phyloP scores from a whole-genome alignment of 148 eudicot species.

The Nepenthes gracilis region DNA sequence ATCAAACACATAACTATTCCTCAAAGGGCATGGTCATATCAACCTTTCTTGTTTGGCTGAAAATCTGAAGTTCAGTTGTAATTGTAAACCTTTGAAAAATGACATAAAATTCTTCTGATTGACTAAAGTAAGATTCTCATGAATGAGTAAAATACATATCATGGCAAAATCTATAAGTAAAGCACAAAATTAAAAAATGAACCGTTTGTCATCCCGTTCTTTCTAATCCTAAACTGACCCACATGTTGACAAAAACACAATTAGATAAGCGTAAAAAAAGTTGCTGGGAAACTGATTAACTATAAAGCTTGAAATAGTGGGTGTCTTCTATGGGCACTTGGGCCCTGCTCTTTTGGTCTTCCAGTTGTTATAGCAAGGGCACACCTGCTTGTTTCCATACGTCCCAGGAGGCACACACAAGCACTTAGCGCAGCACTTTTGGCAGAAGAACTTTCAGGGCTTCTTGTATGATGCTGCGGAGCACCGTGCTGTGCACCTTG shows the following conservation, averaged over 20 bases:
- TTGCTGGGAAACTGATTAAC: neutral
- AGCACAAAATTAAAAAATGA: neutral
- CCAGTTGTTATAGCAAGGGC: constrained; percentile 64
- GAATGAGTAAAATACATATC: neutral
- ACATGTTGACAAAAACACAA: neutral
- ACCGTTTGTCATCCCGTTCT: neutral
- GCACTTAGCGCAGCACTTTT: constrained; percentile 37
- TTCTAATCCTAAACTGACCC: neutral
- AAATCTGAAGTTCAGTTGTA: too few species aligned
- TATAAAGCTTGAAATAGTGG: too few species aligned
- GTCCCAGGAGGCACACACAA: constrained; percentile 54
- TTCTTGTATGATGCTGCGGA: constrained; percentile 35
- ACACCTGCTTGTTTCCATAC: constrained; percentile 43
- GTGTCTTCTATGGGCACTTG: constrained; percentile 30
- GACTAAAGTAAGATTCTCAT: too few species aligned
- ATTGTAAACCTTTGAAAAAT: too few species aligned
- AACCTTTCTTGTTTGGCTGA: too few species aligned
- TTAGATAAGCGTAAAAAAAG: neutral
- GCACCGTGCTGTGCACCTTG: constrained; percentile 29
- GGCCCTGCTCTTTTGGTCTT: constrained; percentile 56
- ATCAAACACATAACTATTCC: too few species aligned
- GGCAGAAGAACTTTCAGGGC: constrained; percentile 36
- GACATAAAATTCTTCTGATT: too few species aligned
- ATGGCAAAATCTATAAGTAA: neutral
- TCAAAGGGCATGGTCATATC: too few species aligned